Evolutionary conservation across 2,329 filamentous ascomycete genomes (phyloP), one percentile per base, ranked within the genome.

Genomic region (Sporothrix globosa): DNA sequence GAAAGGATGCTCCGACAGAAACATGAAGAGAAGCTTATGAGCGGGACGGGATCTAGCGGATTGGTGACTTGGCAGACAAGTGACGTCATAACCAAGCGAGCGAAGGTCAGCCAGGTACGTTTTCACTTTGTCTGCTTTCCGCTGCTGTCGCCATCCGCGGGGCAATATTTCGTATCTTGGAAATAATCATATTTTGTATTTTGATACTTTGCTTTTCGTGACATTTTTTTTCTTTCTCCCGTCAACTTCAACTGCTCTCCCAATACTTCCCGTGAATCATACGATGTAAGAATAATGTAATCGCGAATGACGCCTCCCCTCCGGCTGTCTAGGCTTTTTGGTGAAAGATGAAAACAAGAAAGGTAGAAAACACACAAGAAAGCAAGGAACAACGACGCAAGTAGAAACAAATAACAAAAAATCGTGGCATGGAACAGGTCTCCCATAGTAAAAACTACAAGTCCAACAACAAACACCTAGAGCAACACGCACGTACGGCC

Each of bases 321-420:
- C 54, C 54, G 14, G 24, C 56, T n/a, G 19, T 61, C 58, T 44
- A 63, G 39, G 21, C 58, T 63, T 46, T 63, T 63, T n/a, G 58
- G 44, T 11, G 10, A 48, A n/a, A 27, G 13, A 65, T 17, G 11
- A 50, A 50, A 34, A 46, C 1, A 34, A 21, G 56, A 17, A 46
- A 48, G 30, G 21, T 24, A 30, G 34, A 27, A 46, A 63, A n/a
- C n/a, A n/a, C 30, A n/a, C 11, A 48, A 17, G n/a, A 63, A 30
- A 14, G 17, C 19, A 10, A 30, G 46, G 3, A 14, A 19, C 14
- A 46, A 46, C 44, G 53, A 53, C 9, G 6, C 11, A 63, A 24
- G 21, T 10, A 48, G 5, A 27, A 30, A 11, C 2, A 66, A 27
- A 9, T n/a, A 21, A 48, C 1, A 34, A 56, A 56, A 19, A 17